A percentile compares a stretch with the other conserved stretches of the same genome.
phyloP scores from a whole-genome alignment of 352 stramenopile species.

The Pythium biforme region DNA sequence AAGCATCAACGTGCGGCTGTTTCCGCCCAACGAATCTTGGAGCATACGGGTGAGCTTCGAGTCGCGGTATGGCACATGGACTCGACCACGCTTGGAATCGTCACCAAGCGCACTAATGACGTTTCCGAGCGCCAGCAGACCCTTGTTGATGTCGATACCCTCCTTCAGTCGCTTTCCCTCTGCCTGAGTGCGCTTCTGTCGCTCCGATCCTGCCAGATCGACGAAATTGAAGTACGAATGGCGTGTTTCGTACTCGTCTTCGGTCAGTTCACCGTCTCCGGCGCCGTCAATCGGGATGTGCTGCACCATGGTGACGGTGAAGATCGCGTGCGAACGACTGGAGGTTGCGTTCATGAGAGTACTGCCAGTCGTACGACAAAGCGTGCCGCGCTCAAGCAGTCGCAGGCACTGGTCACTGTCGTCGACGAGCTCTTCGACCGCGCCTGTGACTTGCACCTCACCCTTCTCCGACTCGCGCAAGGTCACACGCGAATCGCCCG shows the following conservation, averaged over 20 bases:
- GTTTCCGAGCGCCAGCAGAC: conserved; percentile 96
- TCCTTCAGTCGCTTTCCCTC: conserved; percentile 92
- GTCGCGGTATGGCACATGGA: conserved; percentile 94
- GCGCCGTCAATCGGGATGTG: conserved; percentile 59
- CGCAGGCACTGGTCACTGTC: conserved; percentile 76
- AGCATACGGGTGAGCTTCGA: conserved; percentile 94
- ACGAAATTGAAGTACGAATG: conserved; percentile 91
- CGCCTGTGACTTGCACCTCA: conserved; percentile 82
- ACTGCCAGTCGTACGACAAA: conserved; percentile 80
- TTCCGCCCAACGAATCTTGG: conserved; percentile 91
- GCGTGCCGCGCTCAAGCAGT: conserved; percentile 80
- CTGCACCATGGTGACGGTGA: conserved; percentile 86
- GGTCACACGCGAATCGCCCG: conserved; percentile 65
- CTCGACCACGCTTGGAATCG: conserved; percentile 85
- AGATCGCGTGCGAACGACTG: conserved; percentile 91
- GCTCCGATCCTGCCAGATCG: conserved; percentile 90
- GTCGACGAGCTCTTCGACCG: conserved; percentile 65
- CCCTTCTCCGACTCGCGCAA: conserved; percentile 84
- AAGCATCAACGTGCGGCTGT: conserved; percentile 91
- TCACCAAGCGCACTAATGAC: conserved; percentile 97
- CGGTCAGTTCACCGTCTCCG: conserved; percentile 36
- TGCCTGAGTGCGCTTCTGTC: conserved; percentile 94
- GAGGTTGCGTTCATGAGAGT: conserved; percentile 93
- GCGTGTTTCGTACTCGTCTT: conserved; percentile 77
- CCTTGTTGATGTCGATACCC: conserved; percentile 99